Evolutionary conservation across 2,329 filamentous ascomycete species (phyloP).

Genomic region (Aquanectria penicillioides): DNA sequence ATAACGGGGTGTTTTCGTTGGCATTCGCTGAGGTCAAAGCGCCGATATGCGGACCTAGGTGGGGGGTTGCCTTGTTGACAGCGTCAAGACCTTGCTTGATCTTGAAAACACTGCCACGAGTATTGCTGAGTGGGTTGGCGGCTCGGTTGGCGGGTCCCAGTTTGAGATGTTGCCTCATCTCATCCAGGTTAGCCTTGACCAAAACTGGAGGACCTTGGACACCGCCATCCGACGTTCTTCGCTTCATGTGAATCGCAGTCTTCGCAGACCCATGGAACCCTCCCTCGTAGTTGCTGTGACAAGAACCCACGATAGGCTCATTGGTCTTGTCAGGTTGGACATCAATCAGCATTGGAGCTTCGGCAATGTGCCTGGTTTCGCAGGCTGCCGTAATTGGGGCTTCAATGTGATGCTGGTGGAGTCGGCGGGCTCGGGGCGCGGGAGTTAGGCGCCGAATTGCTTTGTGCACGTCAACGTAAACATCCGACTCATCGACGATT

Average conservation of each 20-base stretch:
- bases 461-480: slow-evolving; percentile 98
- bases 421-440: slow-evolving; percentile 77
- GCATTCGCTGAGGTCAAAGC: slow-evolving; percentile 23
- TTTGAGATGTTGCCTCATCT: slow-evolving; percentile 71
- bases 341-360: slow-evolving; percentile 46
- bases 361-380: slow-evolving; percentile 44
- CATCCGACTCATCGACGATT: slow-evolving; percentile 98
- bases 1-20: slow-evolving; percentile 45
- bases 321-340: slow-evolving; percentile 56
- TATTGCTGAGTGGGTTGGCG: slow-evolving; percentile 67
- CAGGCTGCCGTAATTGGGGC: slow-evolving; percentile 44
- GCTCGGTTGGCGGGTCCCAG: slow-evolving; percentile 75
- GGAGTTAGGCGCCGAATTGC: slow-evolving; percentile 90
- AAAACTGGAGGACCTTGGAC: slow-evolving; percentile 59
- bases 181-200: slow-evolving; percentile 68
- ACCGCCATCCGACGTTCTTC: slow-evolving; percentile 67
- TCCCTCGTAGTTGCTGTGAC: slow-evolving; percentile 50
- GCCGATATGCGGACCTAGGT: slow-evolving; percentile 37
- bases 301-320: slow-evolving; percentile 46
- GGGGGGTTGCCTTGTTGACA: slow-evolving; percentile 30
- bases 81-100: slow-evolving; percentile 63
- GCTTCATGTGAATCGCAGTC: slow-evolving; percentile 68
- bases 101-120: slow-evolving; percentile 71
- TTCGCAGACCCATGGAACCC: slow-evolving; percentile 58
- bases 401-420: slow-evolving; percentile 51